These are phyloP conservation scores for Sporothrix sp. DNA, from an alignment of 2,329 filamentous ascomycete species.

Conservation along the genomic window DNA sequence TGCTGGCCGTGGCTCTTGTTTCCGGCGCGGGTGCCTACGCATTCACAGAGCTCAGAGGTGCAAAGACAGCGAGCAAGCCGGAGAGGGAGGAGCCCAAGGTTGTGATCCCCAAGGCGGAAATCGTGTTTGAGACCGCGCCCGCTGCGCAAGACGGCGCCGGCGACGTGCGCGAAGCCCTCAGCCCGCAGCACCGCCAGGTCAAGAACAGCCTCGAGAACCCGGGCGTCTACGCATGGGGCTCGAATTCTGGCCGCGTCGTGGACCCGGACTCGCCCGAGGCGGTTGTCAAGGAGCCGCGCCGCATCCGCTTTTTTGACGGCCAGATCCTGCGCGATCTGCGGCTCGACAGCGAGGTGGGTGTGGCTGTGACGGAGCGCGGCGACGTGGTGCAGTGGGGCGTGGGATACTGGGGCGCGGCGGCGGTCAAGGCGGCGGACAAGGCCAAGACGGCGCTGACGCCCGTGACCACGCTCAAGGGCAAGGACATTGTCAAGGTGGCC, in stretches of 20 bases:
- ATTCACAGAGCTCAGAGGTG: slow-evolving; percentile 21
- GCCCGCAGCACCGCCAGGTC: slow-evolving; percentile 84
- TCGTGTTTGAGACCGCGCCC: slow-evolving; percentile 55
- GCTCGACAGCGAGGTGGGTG: slow-evolving; percentile 71
- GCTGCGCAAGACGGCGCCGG: slow-evolving; percentile 49
- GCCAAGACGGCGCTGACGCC: slow-evolving; percentile 58
- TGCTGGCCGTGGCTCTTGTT: slow-evolving; percentile 16
- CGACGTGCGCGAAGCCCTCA: slow-evolving; percentile 65
- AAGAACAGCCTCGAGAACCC: slow-evolving; percentile 73
- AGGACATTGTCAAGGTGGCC: slow-evolving; percentile 65
- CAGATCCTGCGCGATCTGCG: slow-evolving; percentile 80
- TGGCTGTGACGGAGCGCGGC: slow-evolving; percentile 77
- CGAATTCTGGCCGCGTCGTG: slow-evolving; percentile 74
- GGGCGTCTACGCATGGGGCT: slow-evolving; percentile 90
- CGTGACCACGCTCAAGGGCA: slow-evolving; percentile 64
- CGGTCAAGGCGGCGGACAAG: slow-evolving; percentile 24
- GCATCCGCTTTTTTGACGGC: slow-evolving; percentile 75
- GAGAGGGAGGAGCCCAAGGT: slow-evolving; percentile 10
- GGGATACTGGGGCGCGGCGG: slow-evolving; percentile 39
- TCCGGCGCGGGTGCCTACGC: slow-evolving; percentile 18
- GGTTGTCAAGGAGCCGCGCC: slow-evolving; percentile 68
- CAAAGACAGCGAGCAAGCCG: neutral
- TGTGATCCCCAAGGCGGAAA: slow-evolving; percentile 32
- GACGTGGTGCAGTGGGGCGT: slow-evolving; percentile 88
- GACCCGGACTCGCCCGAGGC: slow-evolving; percentile 71